Percentiles rank a stretch among this genome's conserved stretches.
phyloP scores from a whole-genome alignment of 768 basidiomycete genomes.

The Suillus spraguei region DNA sequence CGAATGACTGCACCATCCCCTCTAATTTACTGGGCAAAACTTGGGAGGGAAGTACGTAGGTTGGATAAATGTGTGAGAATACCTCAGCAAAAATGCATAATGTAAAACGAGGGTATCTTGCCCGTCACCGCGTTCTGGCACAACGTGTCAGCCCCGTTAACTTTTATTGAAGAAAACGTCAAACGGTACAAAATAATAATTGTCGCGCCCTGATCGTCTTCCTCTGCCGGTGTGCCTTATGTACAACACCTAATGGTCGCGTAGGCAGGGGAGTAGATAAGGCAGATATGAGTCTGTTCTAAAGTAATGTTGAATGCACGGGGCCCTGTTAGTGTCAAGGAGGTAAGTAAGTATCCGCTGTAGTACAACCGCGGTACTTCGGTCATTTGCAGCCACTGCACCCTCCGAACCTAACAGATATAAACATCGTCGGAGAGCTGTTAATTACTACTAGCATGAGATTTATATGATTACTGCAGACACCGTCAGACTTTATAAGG shows the following conservation, averaged over 20 bases:
- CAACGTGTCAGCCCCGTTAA: neutral
- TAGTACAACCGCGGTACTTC: constrained; percentile 1
- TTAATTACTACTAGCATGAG: neutral
- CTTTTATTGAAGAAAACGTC: constrained; percentile 1
- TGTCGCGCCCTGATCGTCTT: neutral
- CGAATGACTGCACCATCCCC: neutral
- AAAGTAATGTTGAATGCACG: neutral
- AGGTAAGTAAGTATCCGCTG: neutral
- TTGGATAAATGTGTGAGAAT: neutral
- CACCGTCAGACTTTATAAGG: neutral
- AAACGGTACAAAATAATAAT: neutral
- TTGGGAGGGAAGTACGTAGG: neutral
- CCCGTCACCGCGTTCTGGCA: neutral
- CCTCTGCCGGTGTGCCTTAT: neutral
- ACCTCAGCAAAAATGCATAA: constrained; percentile 4
- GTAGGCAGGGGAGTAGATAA: neutral
- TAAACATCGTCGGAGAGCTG: neutral
- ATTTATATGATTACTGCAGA: neutral
- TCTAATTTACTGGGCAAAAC: neutral
- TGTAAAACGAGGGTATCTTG: constrained; percentile 3
- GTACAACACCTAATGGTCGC: neutral
- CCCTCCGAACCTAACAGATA: neutral
- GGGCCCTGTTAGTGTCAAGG: neutral
- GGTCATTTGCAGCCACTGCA: neutral
- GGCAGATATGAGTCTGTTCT: neutral